phyloP scores from a whole-genome alignment of 164 flowering plant genomes.

The Protea cynaroides region DNA sequence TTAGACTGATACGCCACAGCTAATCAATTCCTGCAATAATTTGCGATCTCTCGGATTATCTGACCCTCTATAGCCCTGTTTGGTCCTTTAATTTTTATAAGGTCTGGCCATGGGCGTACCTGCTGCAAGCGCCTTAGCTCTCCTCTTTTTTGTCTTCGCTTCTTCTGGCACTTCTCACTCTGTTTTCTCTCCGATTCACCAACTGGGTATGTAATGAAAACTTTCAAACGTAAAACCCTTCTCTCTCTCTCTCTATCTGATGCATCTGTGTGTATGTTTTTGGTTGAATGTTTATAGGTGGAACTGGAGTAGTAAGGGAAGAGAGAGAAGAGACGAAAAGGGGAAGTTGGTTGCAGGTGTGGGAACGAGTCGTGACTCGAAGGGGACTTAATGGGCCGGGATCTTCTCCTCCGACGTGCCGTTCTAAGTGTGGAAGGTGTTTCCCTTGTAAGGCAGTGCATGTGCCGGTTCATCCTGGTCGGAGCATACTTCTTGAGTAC shows the following conservation, averaged over 20 bases:
- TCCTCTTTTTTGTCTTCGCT: slow-evolving; percentile 34
- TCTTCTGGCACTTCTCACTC: slow-evolving; percentile 2
- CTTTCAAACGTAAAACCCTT: neutral
- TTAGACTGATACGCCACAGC: slow-evolving; percentile 35
- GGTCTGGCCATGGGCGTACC: slow-evolving; percentile 30
- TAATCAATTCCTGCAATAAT: slow-evolving; percentile 19
- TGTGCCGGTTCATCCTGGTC: slow-evolving; percentile 74
- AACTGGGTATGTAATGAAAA: slow-evolving; percentile 22
- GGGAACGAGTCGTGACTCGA: slow-evolving; percentile 25
- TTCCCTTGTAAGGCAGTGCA: slow-evolving; percentile 72
- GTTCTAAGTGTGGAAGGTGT: slow-evolving; percentile 77
- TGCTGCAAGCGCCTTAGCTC: slow-evolving; percentile 19
- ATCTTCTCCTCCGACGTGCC: slow-evolving; percentile 77
- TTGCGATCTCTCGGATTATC: slow-evolving; percentile 3
- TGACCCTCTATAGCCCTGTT: too few relatives aligned
- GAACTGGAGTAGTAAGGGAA: neutral
- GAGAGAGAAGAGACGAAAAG: slow-evolving; percentile 4
- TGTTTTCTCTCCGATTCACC: slow-evolving; percentile 13
- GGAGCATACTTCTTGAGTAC: slow-evolving; percentile 65
- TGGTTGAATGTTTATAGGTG: slow-evolving; percentile 1
- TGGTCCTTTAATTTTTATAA: neutral
- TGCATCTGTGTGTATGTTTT: neutral
- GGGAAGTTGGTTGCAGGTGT: neutral
- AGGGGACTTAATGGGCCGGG: slow-evolving; percentile 55
- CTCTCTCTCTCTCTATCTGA: neutral